Evolutionary conservation across 345 rosid genomes (phyloP), one percentile per base, ranked within the genome.

Genomic region (Barbarea vulgaris): DNA sequence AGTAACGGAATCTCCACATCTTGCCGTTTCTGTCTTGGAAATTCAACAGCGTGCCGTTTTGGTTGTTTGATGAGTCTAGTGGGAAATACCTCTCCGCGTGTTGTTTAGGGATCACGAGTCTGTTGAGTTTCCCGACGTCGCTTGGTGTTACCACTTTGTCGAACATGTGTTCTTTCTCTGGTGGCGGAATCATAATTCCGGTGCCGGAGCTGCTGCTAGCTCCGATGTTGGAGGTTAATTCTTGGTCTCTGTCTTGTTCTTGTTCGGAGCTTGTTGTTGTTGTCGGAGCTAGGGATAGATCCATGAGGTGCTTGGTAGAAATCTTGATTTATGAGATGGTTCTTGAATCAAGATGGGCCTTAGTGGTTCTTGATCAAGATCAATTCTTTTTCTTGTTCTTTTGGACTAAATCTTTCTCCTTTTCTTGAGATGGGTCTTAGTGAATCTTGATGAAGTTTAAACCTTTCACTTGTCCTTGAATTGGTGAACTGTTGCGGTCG

Each of bases 71-170:
- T 5, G 90, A 84, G 80, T 91, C 93, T 24, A 93, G 81, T 1
- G 97, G 98, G 74, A 91, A 90, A 79, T 85, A 87, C 80, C 83
- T 91, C 85, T 91, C 97, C 5, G 96, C 96, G 57, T 90, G 93
- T 54, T 90, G 96, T 76, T 90, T 90, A 4, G 96, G 96, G 30
- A 90, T 90, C 25, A 90, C 96, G 2, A 90, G 85, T 14, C 96
- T 85, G 80, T 90, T 90, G 11, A 90, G 84, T 80, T 90, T 90
- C 13, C 96, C 96, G 7, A 90, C 96, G 72, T 90, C 96, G 55
- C 96, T 90, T 36, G 96, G 96, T 13, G 96, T 90, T 56, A 90
- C 92, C 0, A 86, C 93, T 83, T 90, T 90, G 75, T 90, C 96
- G 67, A 90, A 90, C 91, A 90, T 88, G 75, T 88, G 88, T 46